Conservation (phyloP, 192 early-diverging fungal genomes). For the Coemansia sp. region DNA sequence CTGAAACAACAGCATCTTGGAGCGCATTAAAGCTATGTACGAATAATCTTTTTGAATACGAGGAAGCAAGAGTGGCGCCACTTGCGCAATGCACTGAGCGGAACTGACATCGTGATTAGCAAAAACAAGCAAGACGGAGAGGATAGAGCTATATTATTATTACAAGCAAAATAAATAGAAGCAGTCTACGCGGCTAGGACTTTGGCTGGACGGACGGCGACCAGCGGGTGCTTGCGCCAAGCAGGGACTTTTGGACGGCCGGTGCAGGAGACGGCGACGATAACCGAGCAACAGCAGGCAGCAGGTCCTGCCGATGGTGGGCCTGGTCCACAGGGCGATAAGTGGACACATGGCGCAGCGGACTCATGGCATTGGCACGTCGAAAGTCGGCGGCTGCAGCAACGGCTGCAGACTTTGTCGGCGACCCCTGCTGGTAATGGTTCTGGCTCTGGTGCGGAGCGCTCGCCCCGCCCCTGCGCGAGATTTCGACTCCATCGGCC, state of each 20-base stretch:
- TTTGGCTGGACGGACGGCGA: slow-evolving; percentile 16
- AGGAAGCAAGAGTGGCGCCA: background rate
- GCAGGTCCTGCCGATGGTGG: background rate
- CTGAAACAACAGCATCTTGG: background rate
- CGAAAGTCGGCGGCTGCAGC: slow-evolving; percentile 16
- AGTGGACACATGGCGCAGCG: slow-evolving; percentile 12
- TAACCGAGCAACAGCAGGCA: background rate
- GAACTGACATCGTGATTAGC: background rate
- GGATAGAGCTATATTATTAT: slow-evolving; percentile 9
- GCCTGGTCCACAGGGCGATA: background rate
- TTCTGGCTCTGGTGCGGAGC: slow-evolving; percentile 3
- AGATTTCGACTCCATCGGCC: slow-evolving; percentile 48
- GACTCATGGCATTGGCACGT: slow-evolving; percentile 26
- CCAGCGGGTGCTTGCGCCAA: slow-evolving; percentile 19
- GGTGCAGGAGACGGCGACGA: slow-evolving; percentile 8
- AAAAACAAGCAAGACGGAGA: background rate
- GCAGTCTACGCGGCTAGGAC: slow-evolving; percentile 2
- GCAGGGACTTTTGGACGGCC: background rate
- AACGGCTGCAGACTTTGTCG: slow-evolving; percentile 19
- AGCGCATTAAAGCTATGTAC: background rate
- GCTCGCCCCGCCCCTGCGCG: slow-evolving; percentile 27
- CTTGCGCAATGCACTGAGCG: background rate
- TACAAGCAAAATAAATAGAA: slow-evolving; percentile 19
- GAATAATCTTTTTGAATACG: too few relatives aligned
- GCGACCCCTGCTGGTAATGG: slow-evolving; percentile 26